These are phyloP conservation scores for Colletotrichum orbiculare DNA, from an alignment of 2,329 filamentous ascomycete species.

Conservation along the genomic window DNA sequence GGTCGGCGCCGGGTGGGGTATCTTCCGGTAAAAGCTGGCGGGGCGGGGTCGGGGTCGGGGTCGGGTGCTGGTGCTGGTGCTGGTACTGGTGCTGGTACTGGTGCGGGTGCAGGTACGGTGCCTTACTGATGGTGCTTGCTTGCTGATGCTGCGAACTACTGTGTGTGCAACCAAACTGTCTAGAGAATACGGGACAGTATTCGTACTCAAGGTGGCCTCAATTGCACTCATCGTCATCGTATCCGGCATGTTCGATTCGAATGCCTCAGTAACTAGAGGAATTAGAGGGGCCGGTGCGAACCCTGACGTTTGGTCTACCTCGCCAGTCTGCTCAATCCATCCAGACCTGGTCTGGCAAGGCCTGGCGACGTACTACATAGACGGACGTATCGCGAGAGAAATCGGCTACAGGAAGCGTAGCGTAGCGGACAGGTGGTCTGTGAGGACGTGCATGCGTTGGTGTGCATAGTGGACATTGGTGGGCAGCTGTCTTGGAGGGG, in stretches of 20 bases:
- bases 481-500: conserved; percentile 19
- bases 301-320: conserved; percentile 18
- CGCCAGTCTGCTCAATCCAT: conserved; percentile 12
- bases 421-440: conserved; percentile 33
- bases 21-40: conserved; percentile 18
- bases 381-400: too few relatives aligned
- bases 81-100: too few relatives aligned
- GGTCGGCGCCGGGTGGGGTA: conserved; percentile 27
- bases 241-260: conserved; percentile 8
- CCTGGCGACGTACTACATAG: too few relatives aligned
- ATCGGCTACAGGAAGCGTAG: not conserved
- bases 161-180: too few relatives aligned
- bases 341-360: too few relatives aligned
- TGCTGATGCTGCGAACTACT: too few relatives aligned
- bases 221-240: conserved; percentile 27
- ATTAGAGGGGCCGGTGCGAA: conserved; percentile 15
- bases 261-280: conserved; percentile 20
- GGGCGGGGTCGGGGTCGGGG: too few relatives aligned
- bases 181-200: too few relatives aligned
- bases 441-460: conserved; percentile 33
- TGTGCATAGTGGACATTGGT: conserved; percentile 28
- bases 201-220: not conserved
- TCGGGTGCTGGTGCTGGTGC: too few relatives aligned
- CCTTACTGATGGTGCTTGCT: too few relatives aligned
- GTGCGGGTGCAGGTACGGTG: too few relatives aligned